phyloP scores from a whole-genome alignment of 495 filamentous ascomycete species.

The Daldinia bambusicola region DNA sequence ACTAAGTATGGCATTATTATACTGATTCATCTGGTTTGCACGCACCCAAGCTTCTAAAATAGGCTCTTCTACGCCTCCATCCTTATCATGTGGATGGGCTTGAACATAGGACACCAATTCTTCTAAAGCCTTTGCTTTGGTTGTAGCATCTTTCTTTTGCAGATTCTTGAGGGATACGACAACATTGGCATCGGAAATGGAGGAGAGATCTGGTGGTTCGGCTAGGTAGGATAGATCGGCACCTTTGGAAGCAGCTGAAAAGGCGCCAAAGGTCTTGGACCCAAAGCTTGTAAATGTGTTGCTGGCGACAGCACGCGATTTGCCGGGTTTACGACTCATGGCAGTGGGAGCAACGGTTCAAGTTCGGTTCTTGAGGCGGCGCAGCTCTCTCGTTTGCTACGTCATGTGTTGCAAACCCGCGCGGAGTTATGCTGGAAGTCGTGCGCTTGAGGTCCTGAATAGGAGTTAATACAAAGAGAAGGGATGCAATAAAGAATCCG shows the following conservation, averaged over 20 bases:
- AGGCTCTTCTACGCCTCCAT: slow-evolving; percentile 73
- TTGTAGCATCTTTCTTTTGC: slow-evolving; percentile 90
- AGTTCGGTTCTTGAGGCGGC: slow-evolving; percentile 4
- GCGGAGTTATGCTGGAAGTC: not conserved
- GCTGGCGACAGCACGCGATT: slow-evolving; percentile 44
- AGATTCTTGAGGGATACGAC: slow-evolving; percentile 92
- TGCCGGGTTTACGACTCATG: slow-evolving; percentile 48
- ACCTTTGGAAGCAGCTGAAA: slow-evolving; percentile 55
- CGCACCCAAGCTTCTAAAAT: slow-evolving; percentile 89
- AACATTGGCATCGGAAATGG: slow-evolving; percentile 79
- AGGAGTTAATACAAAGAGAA: not conserved
- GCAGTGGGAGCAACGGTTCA: slow-evolving; percentile 10
- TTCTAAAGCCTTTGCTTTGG: slow-evolving; percentile 91
- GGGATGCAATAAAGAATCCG: not conserved
- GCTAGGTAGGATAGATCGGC: slow-evolving; percentile 78
- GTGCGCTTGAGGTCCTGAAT: not conserved
- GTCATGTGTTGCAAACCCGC: not conserved
- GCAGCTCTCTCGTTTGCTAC: slow-evolving; percentile 1
- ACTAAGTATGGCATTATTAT: slow-evolving; percentile 40
- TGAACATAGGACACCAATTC: slow-evolving; percentile 76
- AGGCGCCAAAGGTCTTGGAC: slow-evolving; percentile 57
- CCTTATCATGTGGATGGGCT: slow-evolving; percentile 54
- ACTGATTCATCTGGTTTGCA: slow-evolving; percentile 41
- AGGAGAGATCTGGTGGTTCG: slow-evolving; percentile 83
- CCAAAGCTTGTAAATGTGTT: slow-evolving; percentile 45